A percentile compares a stretch with the other conserved stretches of the same genome.
These are phyloP conservation scores for Wickerhamomyces tratensis DNA, from an alignment of 805 yeast species.

Conservation along the genomic window DNA sequence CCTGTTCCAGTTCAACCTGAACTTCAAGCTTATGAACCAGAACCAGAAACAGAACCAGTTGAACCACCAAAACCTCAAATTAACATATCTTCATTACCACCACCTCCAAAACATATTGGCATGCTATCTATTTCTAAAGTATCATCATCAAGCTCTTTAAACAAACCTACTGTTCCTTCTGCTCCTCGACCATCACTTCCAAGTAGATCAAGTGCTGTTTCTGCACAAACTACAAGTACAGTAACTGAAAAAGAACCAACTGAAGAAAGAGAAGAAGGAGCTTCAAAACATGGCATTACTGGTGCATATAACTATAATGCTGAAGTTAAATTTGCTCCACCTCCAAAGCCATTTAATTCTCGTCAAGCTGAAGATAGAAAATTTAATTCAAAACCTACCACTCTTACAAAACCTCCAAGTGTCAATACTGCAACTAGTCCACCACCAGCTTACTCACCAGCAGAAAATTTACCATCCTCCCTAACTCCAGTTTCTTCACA, in stretches of 20 bases:
- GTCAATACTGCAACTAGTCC: constrained; percentile 7
- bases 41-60: neutral
- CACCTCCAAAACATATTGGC: too few species aligned
- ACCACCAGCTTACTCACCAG: constrained; percentile 16
- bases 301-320: constrained; percentile 26
- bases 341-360: constrained; percentile 19
- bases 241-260: constrained; percentile 3
- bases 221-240: too few species aligned
- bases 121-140: too few species aligned
- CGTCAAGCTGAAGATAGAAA: constrained; percentile 14
- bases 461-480: constrained; percentile 15
- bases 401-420: constrained; percentile 10
- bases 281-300: constrained; percentile 20
- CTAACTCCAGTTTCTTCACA: too few species aligned
- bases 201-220: too few species aligned
- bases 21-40: neutral
- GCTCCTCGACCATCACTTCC: too few species aligned
- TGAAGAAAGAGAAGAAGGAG: constrained; percentile 3
- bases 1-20: neutral
- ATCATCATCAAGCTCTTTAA: too few species aligned
- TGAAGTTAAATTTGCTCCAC: constrained; percentile 28
- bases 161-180: too few species aligned
- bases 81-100: too few species aligned
- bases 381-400: constrained; percentile 1
- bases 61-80: too few species aligned